Evolutionary conservation across 352 stramenopile genomes (phyloP), one percentile per base, ranked within the genome.

Genomic region (Phytopythium cucurbitacearum): DNA sequence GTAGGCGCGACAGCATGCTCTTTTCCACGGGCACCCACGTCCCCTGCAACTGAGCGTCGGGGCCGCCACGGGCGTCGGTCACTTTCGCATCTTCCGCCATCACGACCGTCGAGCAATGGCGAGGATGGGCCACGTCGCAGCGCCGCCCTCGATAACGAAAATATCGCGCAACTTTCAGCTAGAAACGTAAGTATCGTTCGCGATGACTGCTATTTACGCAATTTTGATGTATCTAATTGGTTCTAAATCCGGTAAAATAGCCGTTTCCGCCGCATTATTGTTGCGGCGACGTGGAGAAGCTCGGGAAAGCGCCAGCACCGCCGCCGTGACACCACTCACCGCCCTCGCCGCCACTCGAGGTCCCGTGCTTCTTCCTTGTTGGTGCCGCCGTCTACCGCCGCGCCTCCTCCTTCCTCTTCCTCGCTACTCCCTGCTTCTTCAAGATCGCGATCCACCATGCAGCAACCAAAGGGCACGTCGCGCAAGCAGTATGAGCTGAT

Each of bases 1-100:
- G 64, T 62, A 94, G 57, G 21, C 85, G 67, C 38, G 78, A 87
- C 48, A 90, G 80, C 78, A 91, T 88, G 40, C 75, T 60, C 39
- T 74, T 76, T 37, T 91, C 75, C 40, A 94, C 75, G 0, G 46
- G 48, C 28, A 89, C 55, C 72, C 77, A 90, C 21, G 21, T 28
- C 21, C 21, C 21, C 10, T 70, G 53, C 62, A 46, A 16, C 1
- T 11, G 37, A 28, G 3, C 44, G 16, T 15, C 15, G 28, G 11
- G 11, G 44, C 3, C 44, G 2, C 7, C 28, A 5, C 3, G 5
- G 33, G 3, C 34, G 12, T 1, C 11, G 33, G 0, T 51, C 46
- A 40, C n/a, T 51, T 12, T n/a, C 8, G 8, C 45, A 50, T 39
- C 33, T 40, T 40, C 45, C 45, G 45, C 46, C 46, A 51, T 51